Evolutionary conservation across 805 yeast species (phyloP), one percentile per base, ranked within the genome.

Genomic region (Yarrowia osloensis): DNA sequence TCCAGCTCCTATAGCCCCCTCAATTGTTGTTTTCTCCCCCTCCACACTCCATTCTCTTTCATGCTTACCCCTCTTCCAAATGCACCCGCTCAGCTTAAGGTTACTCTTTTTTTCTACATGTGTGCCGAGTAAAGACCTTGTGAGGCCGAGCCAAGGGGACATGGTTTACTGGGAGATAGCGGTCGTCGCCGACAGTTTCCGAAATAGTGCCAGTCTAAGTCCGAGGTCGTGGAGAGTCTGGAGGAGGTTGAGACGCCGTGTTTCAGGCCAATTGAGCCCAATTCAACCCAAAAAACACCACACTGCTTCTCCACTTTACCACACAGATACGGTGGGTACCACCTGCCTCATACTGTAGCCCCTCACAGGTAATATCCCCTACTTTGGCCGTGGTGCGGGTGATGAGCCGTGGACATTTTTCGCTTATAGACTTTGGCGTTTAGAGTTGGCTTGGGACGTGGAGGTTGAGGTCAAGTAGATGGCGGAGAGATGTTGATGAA

Each of bases 61-160:
- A 54, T 54, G 61, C 61, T 54, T 54, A 54, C 61, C 61, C 61
- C 61, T 54, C 61, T 54, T 35, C 44, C 61, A 37, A 37, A 54
- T 37, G 61, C 61, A 54, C 44, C 31, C 44, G 9, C 31, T 13
- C 61, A 54, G 42, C 44, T 54, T 54, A 54, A 54, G 44, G 61
- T 54, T 54, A 13, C 8, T 31, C 28, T 33, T 49, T 50, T 50
- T 47, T 11, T 29, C 29, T 50, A 50, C 57, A 50, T 50, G 57
- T 50, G 57, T 50, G 57, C 57, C 57, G 57, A 50, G 63, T 40
- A 40, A 40, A n/a, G 35, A 28, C 49, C 47, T 37, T 28, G 63
- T 57, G 63, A 39, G 63, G 47, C 63, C 63, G 63, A 57, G 63
- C 63, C 26, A 39, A 55, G 46, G 42, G 26, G 44, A 54, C 46